A percentile compares a stretch with the other conserved stretches of the same genome.
phyloP scores from a whole-genome alignment of 768 basidiomycete genomes.

The Inosperma sp. region DNA sequence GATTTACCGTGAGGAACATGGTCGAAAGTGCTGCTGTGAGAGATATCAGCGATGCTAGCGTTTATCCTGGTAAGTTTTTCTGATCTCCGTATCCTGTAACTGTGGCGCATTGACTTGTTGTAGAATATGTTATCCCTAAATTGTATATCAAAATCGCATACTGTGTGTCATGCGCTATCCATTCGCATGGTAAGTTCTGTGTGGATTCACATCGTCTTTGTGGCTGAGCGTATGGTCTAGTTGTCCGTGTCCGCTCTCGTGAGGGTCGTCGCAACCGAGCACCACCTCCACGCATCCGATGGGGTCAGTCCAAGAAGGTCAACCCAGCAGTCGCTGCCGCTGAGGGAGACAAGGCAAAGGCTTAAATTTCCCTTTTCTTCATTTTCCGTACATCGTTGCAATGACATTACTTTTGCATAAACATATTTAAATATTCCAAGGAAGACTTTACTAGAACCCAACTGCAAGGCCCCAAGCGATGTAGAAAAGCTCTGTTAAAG shows the following conservation, averaged over 20 bases:
- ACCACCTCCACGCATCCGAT: conserved; percentile 91
- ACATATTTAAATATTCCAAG: neutral
- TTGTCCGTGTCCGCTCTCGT: conserved; percentile 96
- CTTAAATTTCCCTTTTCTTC: conserved; percentile 34
- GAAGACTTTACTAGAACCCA: too few relatives aligned
- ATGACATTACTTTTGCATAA: neutral
- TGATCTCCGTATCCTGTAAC: neutral
- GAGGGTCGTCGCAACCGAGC: conserved; percentile 96
- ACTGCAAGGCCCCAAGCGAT: too few relatives aligned
- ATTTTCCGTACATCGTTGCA: conserved; percentile 2
- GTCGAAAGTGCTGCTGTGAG: conserved; percentile 97
- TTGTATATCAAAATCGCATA: conserved; percentile 98
- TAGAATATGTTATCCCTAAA: conserved; percentile 95
- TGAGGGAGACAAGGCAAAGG: conserved; percentile 75
- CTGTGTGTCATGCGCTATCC: conserved; percentile 99
- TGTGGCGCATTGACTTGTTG: conserved; percentile 5
- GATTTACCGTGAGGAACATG: conserved; percentile 99
- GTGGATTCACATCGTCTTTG: neutral
- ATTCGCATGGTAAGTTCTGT: conserved; percentile 80
- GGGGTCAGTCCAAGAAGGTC: conserved; percentile 95
- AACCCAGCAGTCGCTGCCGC: conserved; percentile 94
- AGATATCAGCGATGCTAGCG: conserved; percentile 93
- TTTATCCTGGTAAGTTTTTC: conserved; percentile 74
- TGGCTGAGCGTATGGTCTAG: conserved; percentile 37
- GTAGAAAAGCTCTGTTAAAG: too few relatives aligned